A percentile compares a stretch with the other conserved stretches of the same genome.
Evolutionary conservation across 2,329 filamentous ascomycete species (phyloP).

Genomic region (Hypoxylon sp.): DNA sequence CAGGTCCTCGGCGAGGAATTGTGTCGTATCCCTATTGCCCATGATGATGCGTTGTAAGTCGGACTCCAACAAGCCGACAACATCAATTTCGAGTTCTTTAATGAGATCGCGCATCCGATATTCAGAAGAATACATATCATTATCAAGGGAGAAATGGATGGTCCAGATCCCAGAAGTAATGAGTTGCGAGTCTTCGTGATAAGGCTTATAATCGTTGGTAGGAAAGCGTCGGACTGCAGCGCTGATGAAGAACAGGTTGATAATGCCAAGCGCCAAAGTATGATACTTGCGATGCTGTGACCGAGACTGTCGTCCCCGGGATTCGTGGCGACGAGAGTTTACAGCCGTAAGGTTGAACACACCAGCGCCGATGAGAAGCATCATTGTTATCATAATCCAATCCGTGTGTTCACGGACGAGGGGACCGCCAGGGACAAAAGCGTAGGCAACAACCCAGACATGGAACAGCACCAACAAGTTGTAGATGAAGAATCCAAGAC

Average conservation of each 20-base stretch:
- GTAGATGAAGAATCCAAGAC: conserved; percentile 89
- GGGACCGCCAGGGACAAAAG: conserved; percentile 94
- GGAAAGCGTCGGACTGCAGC: conserved; percentile 93
- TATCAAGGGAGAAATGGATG: conserved; percentile 97
- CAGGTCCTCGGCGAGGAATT: conserved; percentile 93
- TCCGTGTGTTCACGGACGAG: conserved; percentile 94
- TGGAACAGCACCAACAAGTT: conserved; percentile 97
- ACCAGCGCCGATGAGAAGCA: conserved; percentile 86
- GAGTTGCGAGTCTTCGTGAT: conserved; percentile 88
- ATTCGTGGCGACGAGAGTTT: conserved; percentile 58
- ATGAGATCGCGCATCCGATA: conserved; percentile 92
- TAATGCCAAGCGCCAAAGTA: conserved; percentile 70
- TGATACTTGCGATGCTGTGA: conserved; percentile 66
- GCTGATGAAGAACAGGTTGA: conserved; percentile 85
- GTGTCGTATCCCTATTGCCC: conserved; percentile 97
- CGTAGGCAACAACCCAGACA: conserved; percentile 98
- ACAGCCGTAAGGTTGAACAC: conserved; percentile 77
- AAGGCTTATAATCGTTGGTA: conserved; percentile 88
- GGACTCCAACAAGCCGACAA: conserved; percentile 92
- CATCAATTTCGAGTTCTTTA: conserved; percentile 95
- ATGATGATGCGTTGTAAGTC: conserved; percentile 98
- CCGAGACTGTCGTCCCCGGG: conserved; percentile 53
- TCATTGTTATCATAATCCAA: conserved; percentile 91
- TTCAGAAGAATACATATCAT: conserved; percentile 99
- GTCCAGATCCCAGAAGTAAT: conserved; percentile 98